Percentiles rank a stretch among this genome's conserved stretches.
Evolutionary conservation across 1,284 basidiomycete genomes (phyloP).

Genomic region (Meira miltonrushii): DNA sequence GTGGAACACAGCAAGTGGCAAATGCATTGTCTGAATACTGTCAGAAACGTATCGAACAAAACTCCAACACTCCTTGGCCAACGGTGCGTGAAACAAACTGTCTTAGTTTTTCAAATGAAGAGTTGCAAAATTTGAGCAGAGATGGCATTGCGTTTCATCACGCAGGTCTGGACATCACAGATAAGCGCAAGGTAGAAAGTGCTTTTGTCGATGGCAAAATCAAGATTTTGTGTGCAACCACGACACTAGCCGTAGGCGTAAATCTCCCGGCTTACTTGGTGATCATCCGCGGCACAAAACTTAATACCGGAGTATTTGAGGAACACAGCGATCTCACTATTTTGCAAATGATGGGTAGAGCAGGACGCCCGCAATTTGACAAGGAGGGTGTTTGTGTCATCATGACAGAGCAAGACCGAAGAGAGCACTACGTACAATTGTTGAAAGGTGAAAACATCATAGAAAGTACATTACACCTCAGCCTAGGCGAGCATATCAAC

Average conservation of each 20-base stretch:
- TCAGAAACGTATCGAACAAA: no score
- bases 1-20: constrained; percentile 64
- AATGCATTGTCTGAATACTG: constrained; percentile 51
- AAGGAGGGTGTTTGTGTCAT: constrained; percentile 43
- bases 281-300: constrained; percentile 36
- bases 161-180: constrained; percentile 70
- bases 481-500: constrained; percentile 35
- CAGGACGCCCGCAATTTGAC: constrained; percentile 92
- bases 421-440: constrained; percentile 29
- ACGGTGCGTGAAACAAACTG: no score
- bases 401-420: constrained; percentile 35
- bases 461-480: constrained; percentile 30
- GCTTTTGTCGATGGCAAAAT: constrained; percentile 65
- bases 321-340: constrained; percentile 34
- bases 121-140: no score
- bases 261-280: constrained; percentile 60
- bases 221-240: constrained; percentile 59
- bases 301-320: neutral
- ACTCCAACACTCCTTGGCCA: no score
- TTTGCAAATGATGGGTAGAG: constrained; percentile 62
- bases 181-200: constrained; percentile 67
- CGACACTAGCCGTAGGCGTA: constrained; percentile 79
- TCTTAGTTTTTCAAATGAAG: no score
- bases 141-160: constrained; percentile 77
- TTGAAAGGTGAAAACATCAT: constrained; percentile 27